A percentile compares a stretch with the other conserved stretches of the same genome.
Evolutionary conservation across 73 alveolate species (phyloP).

Genomic region (Tetrahymena borealis): DNA sequence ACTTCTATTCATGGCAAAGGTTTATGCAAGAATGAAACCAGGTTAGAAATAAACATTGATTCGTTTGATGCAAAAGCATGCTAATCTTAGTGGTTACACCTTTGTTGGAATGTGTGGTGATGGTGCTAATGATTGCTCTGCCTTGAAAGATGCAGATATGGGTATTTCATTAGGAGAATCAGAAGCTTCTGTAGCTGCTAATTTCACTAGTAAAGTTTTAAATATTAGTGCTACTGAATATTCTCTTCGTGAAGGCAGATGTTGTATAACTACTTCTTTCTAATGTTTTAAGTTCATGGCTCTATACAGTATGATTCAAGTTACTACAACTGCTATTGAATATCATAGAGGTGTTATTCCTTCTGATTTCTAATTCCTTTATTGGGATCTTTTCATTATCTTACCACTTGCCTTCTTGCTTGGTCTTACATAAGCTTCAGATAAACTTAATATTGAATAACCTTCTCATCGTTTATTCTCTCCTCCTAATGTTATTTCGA

Average conservation of each 20-base stretch:
- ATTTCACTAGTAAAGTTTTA: slow-evolving; percentile 58
- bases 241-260: slow-evolving; percentile 43
- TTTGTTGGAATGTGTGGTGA: slow-evolving; percentile 80
- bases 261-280: slow-evolving; percentile 84
- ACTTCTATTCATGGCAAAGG: slow-evolving; percentile 33
- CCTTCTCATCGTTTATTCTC: neutral
- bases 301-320: slow-evolving; percentile 81
- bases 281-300: slow-evolving; percentile 88
- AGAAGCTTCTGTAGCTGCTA: slow-evolving; percentile 83
- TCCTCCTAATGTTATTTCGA: neutral
- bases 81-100: neutral
- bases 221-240: slow-evolving; percentile 58
- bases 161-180: slow-evolving; percentile 69
- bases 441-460: slow-evolving; percentile 22
- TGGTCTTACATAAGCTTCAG: slow-evolving; percentile 81
- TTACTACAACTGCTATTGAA: slow-evolving; percentile 54
- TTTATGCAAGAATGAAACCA: slow-evolving; percentile 86
- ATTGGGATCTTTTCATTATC: slow-evolving; percentile 72
- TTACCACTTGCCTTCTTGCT: slow-evolving; percentile 81
- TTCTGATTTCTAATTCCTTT: slow-evolving; percentile 73
- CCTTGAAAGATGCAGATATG: slow-evolving; percentile 64
- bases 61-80: slow-evolving; percentile 49
- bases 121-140: slow-evolving; percentile 80
- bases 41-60: slow-evolving; percentile 67
- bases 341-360: slow-evolving; percentile 63